Conservation (phyloP, 148 eudicot species). For the Pouteria glomerata region DNA sequence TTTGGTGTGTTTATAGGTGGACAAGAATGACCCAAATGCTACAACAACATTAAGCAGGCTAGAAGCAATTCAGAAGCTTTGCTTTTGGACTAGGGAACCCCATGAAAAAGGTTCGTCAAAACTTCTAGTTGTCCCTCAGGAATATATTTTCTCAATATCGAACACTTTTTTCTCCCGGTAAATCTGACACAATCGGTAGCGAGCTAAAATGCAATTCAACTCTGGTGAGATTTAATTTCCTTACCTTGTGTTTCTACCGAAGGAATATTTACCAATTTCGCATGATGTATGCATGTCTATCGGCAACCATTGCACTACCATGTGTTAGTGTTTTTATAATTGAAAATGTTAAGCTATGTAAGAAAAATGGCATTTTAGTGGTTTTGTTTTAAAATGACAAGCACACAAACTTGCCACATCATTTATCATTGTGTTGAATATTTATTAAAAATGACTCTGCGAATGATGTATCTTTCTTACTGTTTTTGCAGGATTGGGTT, state of each 20-base stretch:
- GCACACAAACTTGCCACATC: no score
- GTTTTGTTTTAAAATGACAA: no score
- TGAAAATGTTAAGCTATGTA: no score
- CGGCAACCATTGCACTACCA: slow-evolving; percentile 24
- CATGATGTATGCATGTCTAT: slow-evolving; percentile 34
- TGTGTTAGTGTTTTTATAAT: slow-evolving; percentile 11
- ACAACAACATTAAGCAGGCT: slow-evolving; percentile 45
- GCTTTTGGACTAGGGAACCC: slow-evolving; percentile 65
- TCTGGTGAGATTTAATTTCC: slow-evolving; percentile 33
- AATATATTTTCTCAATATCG: background rate
- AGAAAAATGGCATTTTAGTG: no score
- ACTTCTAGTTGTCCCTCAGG: background rate
- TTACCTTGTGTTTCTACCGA: background rate
- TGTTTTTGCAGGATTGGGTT: no score
- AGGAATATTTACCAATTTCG: background rate
- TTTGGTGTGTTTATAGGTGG: slow-evolving; percentile 35
- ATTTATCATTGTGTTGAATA: no score
- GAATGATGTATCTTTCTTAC: no score
- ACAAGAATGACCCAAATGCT: slow-evolving; percentile 65
- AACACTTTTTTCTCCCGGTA: slow-evolving; percentile 30
- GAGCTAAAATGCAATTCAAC: slow-evolving; percentile 31
- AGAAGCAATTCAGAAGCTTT: slow-evolving; percentile 52
- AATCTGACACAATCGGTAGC: slow-evolving; percentile 35
- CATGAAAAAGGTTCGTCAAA: slow-evolving; percentile 42
- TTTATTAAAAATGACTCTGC: no score